These are phyloP conservation scores for Fusarium lyarnte DNA, from an alignment of 2,329 filamentous ascomycete genomes.

Conservation along the genomic window DNA sequence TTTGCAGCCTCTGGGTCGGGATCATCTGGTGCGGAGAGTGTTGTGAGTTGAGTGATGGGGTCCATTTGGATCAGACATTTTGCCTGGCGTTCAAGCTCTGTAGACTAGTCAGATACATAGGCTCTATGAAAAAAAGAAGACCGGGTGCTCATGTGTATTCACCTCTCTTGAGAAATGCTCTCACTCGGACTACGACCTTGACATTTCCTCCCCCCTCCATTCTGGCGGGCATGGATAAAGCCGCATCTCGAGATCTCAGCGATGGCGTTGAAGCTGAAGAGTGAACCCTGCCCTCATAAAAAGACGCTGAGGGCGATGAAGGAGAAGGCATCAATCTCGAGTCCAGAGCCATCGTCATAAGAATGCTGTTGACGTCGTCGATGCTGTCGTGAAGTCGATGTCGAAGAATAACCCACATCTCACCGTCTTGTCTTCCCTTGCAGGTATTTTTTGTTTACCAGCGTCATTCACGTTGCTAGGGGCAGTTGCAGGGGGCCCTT, in stretches of 20 bases:
- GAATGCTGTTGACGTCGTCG: constrained; percentile 51
- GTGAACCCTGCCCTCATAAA: constrained; percentile 52
- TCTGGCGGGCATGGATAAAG: constrained; percentile 64
- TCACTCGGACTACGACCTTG: constrained; percentile 81
- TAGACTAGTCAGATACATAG: background rate
- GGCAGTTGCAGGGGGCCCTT: constrained; percentile 42
- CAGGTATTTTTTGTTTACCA: constrained; percentile 48
- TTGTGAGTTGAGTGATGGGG: constrained; percentile 85
- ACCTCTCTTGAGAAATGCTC: constrained; percentile 84
- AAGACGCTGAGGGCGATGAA: constrained; percentile 42
- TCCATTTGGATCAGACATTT: constrained; percentile 94
- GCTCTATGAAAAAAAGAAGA: background rate
- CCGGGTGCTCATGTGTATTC: constrained; percentile 34
- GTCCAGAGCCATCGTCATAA: constrained; percentile 55
- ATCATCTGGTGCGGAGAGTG: constrained; percentile 75
- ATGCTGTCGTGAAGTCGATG: constrained; percentile 54
- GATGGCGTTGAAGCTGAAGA: constrained; percentile 84
- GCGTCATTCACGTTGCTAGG: constrained; percentile 47
- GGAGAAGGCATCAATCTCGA: constrained; percentile 57
- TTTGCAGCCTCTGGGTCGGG: constrained; percentile 61
- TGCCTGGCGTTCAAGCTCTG: constrained; percentile 83
- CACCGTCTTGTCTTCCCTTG: background rate
- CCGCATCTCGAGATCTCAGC: constrained; percentile 76
- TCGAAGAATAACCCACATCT: constrained; percentile 54
- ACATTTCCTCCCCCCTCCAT: constrained; percentile 79